Conservation (phyloP, 495 filamentous ascomycete genomes). For the Penicillium simplicissimum region DNA sequence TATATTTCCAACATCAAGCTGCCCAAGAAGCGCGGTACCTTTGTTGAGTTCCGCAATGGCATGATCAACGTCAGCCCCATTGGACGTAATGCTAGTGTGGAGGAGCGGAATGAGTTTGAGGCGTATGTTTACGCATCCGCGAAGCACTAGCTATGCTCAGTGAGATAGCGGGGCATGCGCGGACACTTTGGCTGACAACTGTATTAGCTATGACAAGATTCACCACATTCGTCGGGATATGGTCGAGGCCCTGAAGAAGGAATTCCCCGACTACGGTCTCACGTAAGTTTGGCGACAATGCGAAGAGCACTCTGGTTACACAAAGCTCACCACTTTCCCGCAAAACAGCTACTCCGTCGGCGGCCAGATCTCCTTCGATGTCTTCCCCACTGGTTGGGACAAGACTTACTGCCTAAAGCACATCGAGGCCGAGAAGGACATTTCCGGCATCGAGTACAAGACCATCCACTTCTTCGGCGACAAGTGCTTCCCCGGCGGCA, state of each 20-base stretch:
- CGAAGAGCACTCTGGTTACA: neutral
- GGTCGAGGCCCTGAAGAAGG: slow-evolving; percentile 71
- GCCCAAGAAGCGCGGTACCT: slow-evolving; percentile 91
- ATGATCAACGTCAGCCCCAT: slow-evolving; percentile 96
- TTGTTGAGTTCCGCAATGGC: slow-evolving; percentile 93
- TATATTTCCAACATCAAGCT: slow-evolving; percentile 85
- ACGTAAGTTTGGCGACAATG: slow-evolving; percentile 60
- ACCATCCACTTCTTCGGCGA: slow-evolving; percentile 98
- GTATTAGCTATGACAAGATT: slow-evolving; percentile 64
- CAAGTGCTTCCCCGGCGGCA: slow-evolving; percentile 85
- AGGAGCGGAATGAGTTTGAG: slow-evolving; percentile 79
- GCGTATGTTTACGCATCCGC: slow-evolving; percentile 31
- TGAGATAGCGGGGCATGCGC: neutral
- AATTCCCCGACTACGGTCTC: slow-evolving; percentile 79
- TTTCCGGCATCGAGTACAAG: slow-evolving; percentile 73
- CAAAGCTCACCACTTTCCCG: slow-evolving; percentile 4
- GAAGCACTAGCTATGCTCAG: neutral
- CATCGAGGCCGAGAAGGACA: slow-evolving; percentile 75
- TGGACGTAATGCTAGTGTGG: slow-evolving; percentile 81
- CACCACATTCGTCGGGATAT: slow-evolving; percentile 72
- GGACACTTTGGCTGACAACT: slow-evolving; percentile 14
- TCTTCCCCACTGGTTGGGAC: slow-evolving; percentile 96
- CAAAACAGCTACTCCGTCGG: slow-evolving; percentile 78
- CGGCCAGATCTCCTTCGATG: slow-evolving; percentile 96
- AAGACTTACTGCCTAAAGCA: slow-evolving; percentile 97